phyloP scores from a whole-genome alignment of 768 basidiomycete species.

The Saitozyma sp. region DNA sequence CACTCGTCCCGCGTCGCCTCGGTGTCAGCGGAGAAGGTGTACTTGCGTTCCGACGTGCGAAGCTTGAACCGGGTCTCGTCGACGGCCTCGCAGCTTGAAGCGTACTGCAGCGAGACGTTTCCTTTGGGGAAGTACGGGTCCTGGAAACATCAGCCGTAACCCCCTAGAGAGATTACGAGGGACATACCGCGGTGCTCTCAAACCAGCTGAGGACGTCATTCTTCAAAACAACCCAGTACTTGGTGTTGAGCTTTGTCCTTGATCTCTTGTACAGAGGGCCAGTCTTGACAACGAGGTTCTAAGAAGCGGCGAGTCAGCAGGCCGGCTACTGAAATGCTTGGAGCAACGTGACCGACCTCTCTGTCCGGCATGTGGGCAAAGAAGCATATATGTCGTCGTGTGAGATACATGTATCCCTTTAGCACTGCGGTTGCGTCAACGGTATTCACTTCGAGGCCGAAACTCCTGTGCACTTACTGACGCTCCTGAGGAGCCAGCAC shows the following conservation, averaged over 20 bases:
- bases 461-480: slow-evolving; percentile 63
- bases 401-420: slow-evolving; percentile 97
- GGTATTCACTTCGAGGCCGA: neutral
- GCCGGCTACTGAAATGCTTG: slow-evolving; percentile 5
- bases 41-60: slow-evolving; percentile 73
- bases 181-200: slow-evolving; percentile 78
- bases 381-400: slow-evolving; percentile 90
- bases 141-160: slow-evolving; percentile 54
- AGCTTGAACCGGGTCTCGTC: slow-evolving; percentile 78
- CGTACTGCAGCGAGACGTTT: slow-evolving; percentile 91
- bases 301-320: slow-evolving; percentile 5
- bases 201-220: slow-evolving; percentile 97
- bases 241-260: slow-evolving; percentile 86
- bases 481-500: slow-evolving; percentile 86
- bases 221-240: slow-evolving; percentile 95
- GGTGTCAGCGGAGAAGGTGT: slow-evolving; percentile 49
- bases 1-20: slow-evolving; percentile 58
- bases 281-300: slow-evolving; percentile 92
- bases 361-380: slow-evolving; percentile 89
- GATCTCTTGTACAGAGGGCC: slow-evolving; percentile 85
- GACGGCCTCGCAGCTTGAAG: slow-evolving; percentile 78
- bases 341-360: slow-evolving; percentile 62
- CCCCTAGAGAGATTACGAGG: neutral
- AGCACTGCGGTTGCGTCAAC: slow-evolving; percentile 61
- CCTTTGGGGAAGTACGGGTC: slow-evolving; percentile 98